A percentile compares a stretch with the other conserved stretches of the same genome.
phyloP scores from a whole-genome alignment of 2,329 filamentous ascomycete genomes.

The Keithomyces neogunnii region DNA sequence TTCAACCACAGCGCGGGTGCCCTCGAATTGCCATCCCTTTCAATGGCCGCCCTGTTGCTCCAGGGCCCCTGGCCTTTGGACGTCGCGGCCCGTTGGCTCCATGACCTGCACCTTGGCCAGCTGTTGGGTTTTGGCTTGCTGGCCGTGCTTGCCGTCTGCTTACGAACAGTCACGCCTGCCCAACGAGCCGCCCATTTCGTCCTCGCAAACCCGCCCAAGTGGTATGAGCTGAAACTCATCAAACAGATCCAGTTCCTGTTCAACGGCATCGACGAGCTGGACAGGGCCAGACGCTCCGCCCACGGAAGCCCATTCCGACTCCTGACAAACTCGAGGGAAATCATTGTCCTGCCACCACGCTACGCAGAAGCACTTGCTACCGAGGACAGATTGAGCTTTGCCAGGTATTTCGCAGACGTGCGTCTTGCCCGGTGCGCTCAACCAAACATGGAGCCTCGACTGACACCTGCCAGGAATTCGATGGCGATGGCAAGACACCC shows the following conservation, averaged over 20 bases:
- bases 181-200: not conserved
- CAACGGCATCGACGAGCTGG: conserved; percentile 6
- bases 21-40: not conserved
- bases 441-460: not conserved
- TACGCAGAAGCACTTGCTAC: conserved; percentile 6
- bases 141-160: conserved; percentile 25
- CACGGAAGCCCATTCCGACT: conserved; percentile 5
- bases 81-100: not conserved
- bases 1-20: too few relatives aligned
- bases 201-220: conserved; percentile 6
- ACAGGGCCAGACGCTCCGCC: conserved; percentile 4
- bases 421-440: not conserved
- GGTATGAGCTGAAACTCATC: conserved; percentile 7
- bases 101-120: conserved; percentile 8
- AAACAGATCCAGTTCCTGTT: conserved; percentile 6
- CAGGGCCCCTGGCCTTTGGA: not conserved
- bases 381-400: conserved; percentile 7
- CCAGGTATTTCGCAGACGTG: conserved; percentile 8
- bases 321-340: conserved; percentile 9
- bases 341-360: conserved; percentile 7
- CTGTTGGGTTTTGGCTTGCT: conserved; percentile 43
- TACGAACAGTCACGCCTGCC: not conserved
- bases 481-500: conserved; percentile 8
- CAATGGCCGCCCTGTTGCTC: conserved; percentile 1
- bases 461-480: conserved; percentile 4